These are phyloP conservation scores for Ramaria rubella DNA, from an alignment of 768 basidiomycete genomes.

Conservation along the genomic window DNA sequence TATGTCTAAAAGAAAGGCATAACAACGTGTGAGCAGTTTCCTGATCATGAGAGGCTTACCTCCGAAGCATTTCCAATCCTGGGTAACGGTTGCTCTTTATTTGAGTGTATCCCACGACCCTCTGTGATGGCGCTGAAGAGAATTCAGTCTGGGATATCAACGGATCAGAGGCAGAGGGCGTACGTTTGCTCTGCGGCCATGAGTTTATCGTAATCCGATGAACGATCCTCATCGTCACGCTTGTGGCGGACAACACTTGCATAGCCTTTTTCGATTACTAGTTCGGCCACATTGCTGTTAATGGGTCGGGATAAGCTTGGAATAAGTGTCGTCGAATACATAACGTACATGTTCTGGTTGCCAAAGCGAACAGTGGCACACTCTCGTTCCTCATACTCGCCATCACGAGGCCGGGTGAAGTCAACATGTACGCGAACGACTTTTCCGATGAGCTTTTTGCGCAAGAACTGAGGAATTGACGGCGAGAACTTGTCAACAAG, in stretches of 20 bases:
- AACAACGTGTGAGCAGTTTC: constrained; percentile 2
- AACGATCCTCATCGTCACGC: constrained; percentile 92
- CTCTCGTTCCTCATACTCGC: constrained; percentile 90
- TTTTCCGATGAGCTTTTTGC: constrained; percentile 90
- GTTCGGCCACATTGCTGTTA: constrained; percentile 84
- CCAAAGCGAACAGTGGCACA: constrained; percentile 86
- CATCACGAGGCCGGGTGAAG: constrained; percentile 85
- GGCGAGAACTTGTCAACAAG: not conserved
- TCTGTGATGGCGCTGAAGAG: constrained; percentile 65
- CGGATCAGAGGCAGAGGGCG: constrained; percentile 11
- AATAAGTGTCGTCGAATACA: not conserved
- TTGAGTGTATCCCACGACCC: constrained; percentile 80
- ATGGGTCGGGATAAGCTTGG: not conserved
- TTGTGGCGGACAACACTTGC: constrained; percentile 87
- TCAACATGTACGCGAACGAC: constrained; percentile 77
- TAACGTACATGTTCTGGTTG: constrained; percentile 65
- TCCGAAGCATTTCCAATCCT: constrained; percentile 90
- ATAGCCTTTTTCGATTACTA: constrained; percentile 88
- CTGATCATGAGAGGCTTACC: constrained; percentile 33
- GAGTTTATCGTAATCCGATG: constrained; percentile 92
- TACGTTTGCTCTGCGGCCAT: constrained; percentile 92
- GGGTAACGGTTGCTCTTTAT: constrained; percentile 77
- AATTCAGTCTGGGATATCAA: not conserved
- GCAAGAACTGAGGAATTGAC: constrained; percentile 46
- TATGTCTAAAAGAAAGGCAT: constrained; percentile 38